A percentile compares a stretch with the other conserved stretches of the same genome.
These are phyloP conservation scores for Trichothecium sympodiale DNA, from an alignment of 2,329 filamentous ascomycete species.

Conservation along the genomic window DNA sequence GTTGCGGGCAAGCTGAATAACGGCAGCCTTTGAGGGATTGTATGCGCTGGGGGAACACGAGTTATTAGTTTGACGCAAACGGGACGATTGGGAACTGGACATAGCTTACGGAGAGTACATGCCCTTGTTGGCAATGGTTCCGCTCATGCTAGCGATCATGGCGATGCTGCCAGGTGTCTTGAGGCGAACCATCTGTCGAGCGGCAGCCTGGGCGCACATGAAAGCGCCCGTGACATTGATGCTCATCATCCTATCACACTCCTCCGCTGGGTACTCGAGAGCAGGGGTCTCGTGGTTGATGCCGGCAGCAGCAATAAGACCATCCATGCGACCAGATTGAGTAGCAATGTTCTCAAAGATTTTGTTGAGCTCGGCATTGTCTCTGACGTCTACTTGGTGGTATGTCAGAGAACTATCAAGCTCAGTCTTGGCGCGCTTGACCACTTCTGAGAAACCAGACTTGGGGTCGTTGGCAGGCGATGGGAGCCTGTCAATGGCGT, in stretches of 20 bases:
- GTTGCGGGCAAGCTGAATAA: constrained; percentile 60
- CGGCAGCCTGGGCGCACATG: constrained; percentile 82
- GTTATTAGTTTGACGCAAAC: too few relatives aligned
- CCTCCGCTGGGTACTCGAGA: constrained; percentile 66
- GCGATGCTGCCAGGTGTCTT: constrained; percentile 50
- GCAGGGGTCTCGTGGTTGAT: constrained; percentile 79
- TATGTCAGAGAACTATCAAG: constrained; percentile 62
- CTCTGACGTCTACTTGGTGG: constrained; percentile 69
- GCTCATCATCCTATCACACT: constrained; percentile 67
- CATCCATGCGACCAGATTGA: constrained; percentile 63
- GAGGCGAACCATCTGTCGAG: constrained; percentile 57
- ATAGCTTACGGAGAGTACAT: constrained; percentile 45
- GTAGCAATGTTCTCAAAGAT: constrained; percentile 59
- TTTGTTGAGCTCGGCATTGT: constrained; percentile 55
- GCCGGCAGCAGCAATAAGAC: constrained; percentile 58
- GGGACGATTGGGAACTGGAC: too few relatives aligned
- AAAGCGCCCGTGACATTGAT: constrained; percentile 81
- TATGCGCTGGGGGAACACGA: constrained; percentile 41
- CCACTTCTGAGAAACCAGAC: constrained; percentile 53
- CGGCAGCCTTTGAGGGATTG: constrained; percentile 66
- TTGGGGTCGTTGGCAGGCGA: constrained; percentile 31
- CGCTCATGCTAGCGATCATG: constrained; percentile 62
- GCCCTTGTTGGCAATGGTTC: constrained; percentile 52
- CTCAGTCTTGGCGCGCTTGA: constrained; percentile 49
- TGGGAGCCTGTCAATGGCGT: constrained; percentile 53